Evolutionary conservation across 148 eudicot species (phyloP).

Genomic region (Cornus suecica): DNA sequence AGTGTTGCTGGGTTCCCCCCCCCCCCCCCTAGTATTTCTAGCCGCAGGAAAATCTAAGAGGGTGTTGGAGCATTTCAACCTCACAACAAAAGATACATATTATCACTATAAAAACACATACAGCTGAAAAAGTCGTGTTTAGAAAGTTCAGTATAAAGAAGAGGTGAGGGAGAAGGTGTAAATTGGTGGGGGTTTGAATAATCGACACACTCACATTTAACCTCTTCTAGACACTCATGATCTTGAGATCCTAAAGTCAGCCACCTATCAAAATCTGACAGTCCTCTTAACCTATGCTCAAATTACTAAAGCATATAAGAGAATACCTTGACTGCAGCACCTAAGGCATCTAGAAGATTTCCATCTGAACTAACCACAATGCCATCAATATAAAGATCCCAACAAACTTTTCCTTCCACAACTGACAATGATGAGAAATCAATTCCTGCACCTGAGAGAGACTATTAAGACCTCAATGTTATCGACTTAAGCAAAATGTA

Average conservation of each 20-base stretch:
- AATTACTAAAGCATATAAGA: not conserved
- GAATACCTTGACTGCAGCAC: constrained; percentile 92
- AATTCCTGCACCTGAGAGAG: constrained; percentile 80
- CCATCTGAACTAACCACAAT: constrained; percentile 93
- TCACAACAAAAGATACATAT: not conserved
- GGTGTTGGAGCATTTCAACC: too few relatives aligned
- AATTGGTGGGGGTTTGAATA: not conserved
- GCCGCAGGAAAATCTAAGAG: too few relatives aligned
- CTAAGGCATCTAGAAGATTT: constrained; percentile 86
- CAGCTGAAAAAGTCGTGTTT: not conserved
- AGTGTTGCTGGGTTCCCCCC: too few relatives aligned
- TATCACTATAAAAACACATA: not conserved
- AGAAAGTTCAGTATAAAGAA: not conserved
- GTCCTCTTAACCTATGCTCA: not conserved
- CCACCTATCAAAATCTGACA: not conserved
- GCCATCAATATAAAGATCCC: constrained; percentile 96
- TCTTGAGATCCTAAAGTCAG: not conserved
- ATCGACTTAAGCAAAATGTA: not conserved
- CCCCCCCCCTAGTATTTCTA: too few relatives aligned
- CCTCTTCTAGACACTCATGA: not conserved
- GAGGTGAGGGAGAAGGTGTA: not conserved
- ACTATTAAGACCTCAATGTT: not conserved
- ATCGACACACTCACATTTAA: not conserved
- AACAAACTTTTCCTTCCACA: constrained; percentile 81
- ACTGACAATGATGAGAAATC: constrained; percentile 79